Percentiles rank a stretch among this genome's conserved stretches.
phyloP scores from a whole-genome alignment of 164 flowering plant species.

The Paratinospora sagittata region DNA sequence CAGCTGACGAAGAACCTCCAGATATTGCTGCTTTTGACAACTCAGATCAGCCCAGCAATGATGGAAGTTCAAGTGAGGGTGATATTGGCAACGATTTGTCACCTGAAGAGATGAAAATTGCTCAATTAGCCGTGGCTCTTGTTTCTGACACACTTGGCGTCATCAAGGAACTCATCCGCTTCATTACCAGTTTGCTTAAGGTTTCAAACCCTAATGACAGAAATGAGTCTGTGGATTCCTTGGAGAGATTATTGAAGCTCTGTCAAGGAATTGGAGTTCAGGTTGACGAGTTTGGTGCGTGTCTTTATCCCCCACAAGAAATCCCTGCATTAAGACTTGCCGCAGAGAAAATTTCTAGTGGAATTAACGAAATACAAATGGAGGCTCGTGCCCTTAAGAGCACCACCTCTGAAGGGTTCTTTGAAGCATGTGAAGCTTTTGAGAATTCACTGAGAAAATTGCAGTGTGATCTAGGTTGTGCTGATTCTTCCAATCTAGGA shows the following conservation, averaged over 20 bases:
- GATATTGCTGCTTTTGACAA: conserved; percentile 17
- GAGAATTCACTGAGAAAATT: conserved; percentile 37
- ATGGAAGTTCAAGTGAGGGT: conserved; percentile 36
- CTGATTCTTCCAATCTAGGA: conserved; percentile 21
- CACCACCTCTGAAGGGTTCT: conserved; percentile 36
- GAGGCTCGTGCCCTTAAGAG: conserved; percentile 36
- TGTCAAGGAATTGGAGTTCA: conserved; percentile 59
- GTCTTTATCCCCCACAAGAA: conserved; percentile 91
- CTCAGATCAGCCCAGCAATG: conserved; percentile 20
- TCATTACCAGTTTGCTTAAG: conserved; percentile 53
- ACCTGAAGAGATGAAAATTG: conserved; percentile 73
- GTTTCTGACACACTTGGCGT: conserved; percentile 50
- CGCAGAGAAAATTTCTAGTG: conserved; percentile 32
- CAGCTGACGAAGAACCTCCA: conserved; percentile 23
- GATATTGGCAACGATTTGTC: conserved; percentile 72
- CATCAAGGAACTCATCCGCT: conserved; percentile 74
- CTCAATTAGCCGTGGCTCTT: conserved; percentile 35
- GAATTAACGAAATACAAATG: conserved; percentile 24
- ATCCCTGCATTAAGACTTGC: conserved; percentile 38
- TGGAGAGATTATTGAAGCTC: conserved; percentile 55
- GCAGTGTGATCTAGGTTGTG: conserved; percentile 31
- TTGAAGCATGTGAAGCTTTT: conserved; percentile 41
- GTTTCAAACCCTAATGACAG: conserved; percentile 27
- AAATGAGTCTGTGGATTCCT: conserved; percentile 35
- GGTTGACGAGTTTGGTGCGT: conserved; percentile 87